phyloP scores from a whole-genome alignment of 805 yeast species.

The Pichia phayaonensis region DNA sequence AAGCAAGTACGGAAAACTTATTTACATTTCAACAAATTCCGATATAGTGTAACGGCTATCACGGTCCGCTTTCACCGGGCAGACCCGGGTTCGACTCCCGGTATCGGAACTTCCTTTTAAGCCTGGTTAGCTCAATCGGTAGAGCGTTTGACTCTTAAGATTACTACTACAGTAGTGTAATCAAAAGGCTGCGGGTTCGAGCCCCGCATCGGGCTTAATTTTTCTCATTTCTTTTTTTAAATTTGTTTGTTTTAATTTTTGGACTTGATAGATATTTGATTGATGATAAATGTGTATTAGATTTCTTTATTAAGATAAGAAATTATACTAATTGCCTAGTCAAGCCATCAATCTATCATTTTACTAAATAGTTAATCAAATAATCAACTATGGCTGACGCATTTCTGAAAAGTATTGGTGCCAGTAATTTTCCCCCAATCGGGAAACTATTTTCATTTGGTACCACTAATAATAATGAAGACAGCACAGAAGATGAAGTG shows the following conservation, averaged over 20 bases:
- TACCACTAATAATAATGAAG: neutral
- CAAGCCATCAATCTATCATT: too few relatives aligned
- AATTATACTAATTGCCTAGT: too few relatives aligned
- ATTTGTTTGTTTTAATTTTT: neutral
- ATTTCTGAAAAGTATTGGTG: neutral
- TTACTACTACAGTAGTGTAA: slow-evolving; percentile 1
- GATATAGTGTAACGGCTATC: slow-evolving; percentile 36
- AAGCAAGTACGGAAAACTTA: too few relatives aligned
- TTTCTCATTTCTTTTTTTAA: neutral
- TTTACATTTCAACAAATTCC: slow-evolving; percentile 20
- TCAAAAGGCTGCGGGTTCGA: slow-evolving; percentile 13
- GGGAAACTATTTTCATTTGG: neutral
- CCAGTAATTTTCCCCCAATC: neutral
- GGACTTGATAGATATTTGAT: too few relatives aligned
- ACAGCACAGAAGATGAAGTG: neutral
- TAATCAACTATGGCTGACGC: neutral
- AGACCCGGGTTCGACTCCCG: slow-evolving; percentile 38
- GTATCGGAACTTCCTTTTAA: slow-evolving; percentile 26
- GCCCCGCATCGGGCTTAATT: slow-evolving; percentile 12
- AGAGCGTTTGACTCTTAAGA: slow-evolving; percentile 11
- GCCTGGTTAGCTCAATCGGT: slow-evolving; percentile 13
- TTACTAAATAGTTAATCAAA: too few relatives aligned
- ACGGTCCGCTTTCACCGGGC: slow-evolving; percentile 38
- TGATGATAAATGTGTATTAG: too few relatives aligned
- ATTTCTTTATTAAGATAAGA: too few relatives aligned